These are phyloP conservation scores for Candida arabinofermentans DNA, from an alignment of 805 yeast species.

Conservation along the genomic window DNA sequence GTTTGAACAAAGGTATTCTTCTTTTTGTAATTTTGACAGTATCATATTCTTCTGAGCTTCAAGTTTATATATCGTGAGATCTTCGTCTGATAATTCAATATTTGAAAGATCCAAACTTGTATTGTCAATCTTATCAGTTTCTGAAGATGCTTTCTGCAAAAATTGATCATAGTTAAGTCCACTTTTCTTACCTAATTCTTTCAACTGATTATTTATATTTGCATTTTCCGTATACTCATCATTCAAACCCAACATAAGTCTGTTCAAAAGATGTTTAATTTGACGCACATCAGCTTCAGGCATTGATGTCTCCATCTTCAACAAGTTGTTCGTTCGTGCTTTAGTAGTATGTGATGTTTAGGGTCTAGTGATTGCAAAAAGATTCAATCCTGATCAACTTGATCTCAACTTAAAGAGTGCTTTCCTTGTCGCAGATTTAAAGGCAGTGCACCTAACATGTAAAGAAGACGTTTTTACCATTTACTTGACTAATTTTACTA, in stretches of 20 bases:
- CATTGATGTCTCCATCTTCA: not conserved
- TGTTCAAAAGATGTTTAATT: conserved; percentile 22
- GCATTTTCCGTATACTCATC: conserved; percentile 27
- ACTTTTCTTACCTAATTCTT: conserved; percentile 10
- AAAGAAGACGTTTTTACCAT: no score
- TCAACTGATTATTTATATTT: conserved; percentile 10
- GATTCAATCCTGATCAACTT: not conserved
- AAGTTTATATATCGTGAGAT: conserved; percentile 13
- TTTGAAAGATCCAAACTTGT: conserved; percentile 1
- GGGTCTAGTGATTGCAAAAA: not conserved
- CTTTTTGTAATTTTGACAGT: conserved; percentile 30
- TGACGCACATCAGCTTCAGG: conserved; percentile 16
- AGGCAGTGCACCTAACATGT: no score
- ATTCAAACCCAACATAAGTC: conserved; percentile 25
- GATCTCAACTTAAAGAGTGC: no score
- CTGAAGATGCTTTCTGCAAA: not conserved
- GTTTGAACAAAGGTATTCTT: conserved; percentile 26
- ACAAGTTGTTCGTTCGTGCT: not conserved
- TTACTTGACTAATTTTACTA: no score
- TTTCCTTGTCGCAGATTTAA: no score
- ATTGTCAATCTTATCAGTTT: not conserved
- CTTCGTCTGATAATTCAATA: conserved; percentile 9
- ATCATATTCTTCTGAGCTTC: conserved; percentile 26
- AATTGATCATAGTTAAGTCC: conserved; percentile 8
- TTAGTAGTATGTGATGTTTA: not conserved